Percentiles rank a stretch among this genome's conserved stretches.
These are phyloP conservation scores for Spathaspora jeffriesii DNA, from an alignment of 1,139 yeast species.

Conservation along the genomic window DNA sequence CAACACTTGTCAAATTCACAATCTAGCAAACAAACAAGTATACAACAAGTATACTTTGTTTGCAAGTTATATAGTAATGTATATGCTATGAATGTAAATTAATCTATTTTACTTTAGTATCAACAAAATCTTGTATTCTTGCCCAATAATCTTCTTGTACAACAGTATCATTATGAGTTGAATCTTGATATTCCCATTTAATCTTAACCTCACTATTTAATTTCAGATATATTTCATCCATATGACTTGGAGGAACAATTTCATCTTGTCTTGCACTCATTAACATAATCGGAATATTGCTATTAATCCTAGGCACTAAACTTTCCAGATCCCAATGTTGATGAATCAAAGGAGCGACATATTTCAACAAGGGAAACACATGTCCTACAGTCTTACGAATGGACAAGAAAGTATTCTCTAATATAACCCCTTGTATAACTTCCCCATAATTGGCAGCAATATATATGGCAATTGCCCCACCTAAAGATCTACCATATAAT, in stretches of 20 bases:
- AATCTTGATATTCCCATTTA: constrained; percentile 54
- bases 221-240: constrained; percentile 59
- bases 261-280: constrained; percentile 81
- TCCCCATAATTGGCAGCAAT: constrained; percentile 61
- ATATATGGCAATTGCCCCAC: constrained; percentile 94
- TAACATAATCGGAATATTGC: constrained; percentile 65
- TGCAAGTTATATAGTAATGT: not conserved
- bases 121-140: constrained; percentile 56
- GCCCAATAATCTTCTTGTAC: constrained; percentile 77
- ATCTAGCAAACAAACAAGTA: not conserved
- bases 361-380: constrained; percentile 68
- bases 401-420: constrained; percentile 87
- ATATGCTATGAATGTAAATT: constrained; percentile 16
- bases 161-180: constrained; percentile 81
- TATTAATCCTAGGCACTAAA: constrained; percentile 53
- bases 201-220: constrained; percentile 47
- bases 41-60: not conserved
- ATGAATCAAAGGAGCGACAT: constrained; percentile 64
- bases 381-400: constrained; percentile 82
- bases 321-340: constrained; percentile 84
- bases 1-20: not conserved
- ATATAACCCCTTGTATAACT: constrained; percentile 59
- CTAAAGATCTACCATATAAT: constrained; percentile 87
- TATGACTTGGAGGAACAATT: constrained; percentile 87
- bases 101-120: constrained; percentile 17